Base-by-base conservation (phyloP, 306 rosid species). In the Parietaria judaica region DNA sequence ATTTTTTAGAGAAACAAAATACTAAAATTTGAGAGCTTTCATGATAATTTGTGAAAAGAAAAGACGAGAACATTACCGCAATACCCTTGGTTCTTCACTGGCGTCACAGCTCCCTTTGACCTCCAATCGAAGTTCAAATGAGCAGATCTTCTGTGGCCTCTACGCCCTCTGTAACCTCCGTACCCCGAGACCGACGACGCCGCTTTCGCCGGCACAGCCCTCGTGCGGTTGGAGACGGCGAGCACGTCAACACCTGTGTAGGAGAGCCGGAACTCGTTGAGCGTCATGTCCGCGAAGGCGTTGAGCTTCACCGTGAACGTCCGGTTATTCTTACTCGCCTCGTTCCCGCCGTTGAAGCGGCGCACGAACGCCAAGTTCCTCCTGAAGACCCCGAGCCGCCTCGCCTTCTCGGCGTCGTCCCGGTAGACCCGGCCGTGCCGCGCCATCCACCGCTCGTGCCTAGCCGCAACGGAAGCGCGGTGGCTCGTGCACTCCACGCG, bases 21-120 rank as follows among this genome's bases (percentile, higher is more conserved):
- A 2, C 3, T 5, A 3, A 41, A 41, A 1, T 41, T 41, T 41
- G 45, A 49, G 15, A 7, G 1, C 15, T 49, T 7, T 7, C 9
- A 1, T 11, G 4, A 4, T 7, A 4, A 4, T 3, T 9, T n/a
- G 13, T 7, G 3, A 11, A n/a, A 49, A 4, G 1, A 49, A n/a
- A 49, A 5, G 53, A 5, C 1, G 10, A 49, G 14, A n/a, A 4
- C 0, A 3, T 56, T 36, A 56, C 60, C 39, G 36, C 60, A 56
- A 7, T 5, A 5, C 5, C 60, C 76, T 69, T 80, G 85, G 43
- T 80, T 46, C 60, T 67, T 80, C 35, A 80, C 16, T 3, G 80
- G 78, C 11, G 80, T 74, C 0, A 79, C 78, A 9, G 80, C 80
- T 17, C 78, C 84, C 56, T 75, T 58, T 0, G 54, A 10, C 49